Percentiles rank a stretch among this genome's conserved stretches.
Conservation (phyloP, 345 rosid species). For the Zanthoxylum bungeanum region DNA sequence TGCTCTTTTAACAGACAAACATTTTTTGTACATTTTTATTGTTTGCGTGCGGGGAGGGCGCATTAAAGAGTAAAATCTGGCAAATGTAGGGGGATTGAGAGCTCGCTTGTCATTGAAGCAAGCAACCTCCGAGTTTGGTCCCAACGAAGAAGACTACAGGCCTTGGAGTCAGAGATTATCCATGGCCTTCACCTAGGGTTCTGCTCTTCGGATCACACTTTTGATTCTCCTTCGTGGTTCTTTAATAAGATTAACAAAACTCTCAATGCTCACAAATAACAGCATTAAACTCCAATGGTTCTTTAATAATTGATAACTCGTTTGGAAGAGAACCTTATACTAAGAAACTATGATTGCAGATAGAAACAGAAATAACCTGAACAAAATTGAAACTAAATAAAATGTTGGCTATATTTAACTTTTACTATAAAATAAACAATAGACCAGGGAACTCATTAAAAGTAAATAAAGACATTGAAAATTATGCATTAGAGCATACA, state of each 20-base stretch:
- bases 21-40: no score
- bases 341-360: not conserved
- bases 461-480: not conserved
- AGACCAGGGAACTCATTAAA: not conserved
- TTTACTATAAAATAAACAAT: not conserved
- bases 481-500: conserved; percentile 39
- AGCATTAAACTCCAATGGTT: not conserved
- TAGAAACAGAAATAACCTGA: not conserved
- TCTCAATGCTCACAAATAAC: no score
- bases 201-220: conserved; percentile 68
- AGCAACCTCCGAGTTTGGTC: conserved; percentile 30
- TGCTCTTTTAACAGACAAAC: not conserved
- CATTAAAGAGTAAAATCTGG: conserved; percentile 38
- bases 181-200: conserved; percentile 74
- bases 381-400: not conserved
- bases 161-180: conserved; percentile 60
- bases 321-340: not conserved
- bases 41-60: no score
- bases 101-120: conserved; percentile 52
- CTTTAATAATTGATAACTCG: no score
- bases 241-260: no score
- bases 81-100: conserved; percentile 43
- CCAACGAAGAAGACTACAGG: conserved; percentile 44
- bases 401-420: not conserved
- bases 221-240: conserved; percentile 62